These are phyloP conservation scores for Kwoniella sp. DNA, from an alignment of 768 basidiomycete species.

Conservation along the genomic window DNA sequence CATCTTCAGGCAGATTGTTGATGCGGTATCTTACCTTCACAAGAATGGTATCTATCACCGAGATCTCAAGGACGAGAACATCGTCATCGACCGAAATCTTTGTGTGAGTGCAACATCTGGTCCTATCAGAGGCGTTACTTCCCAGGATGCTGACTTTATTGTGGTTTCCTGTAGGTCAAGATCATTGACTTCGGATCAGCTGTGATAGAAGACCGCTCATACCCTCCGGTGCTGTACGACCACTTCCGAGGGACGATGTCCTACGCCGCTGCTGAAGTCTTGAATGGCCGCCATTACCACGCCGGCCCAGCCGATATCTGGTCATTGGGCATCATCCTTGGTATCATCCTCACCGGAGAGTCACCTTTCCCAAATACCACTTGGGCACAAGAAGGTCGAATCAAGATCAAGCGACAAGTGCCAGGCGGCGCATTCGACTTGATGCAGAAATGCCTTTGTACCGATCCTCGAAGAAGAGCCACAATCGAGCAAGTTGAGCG, in stretches of 20 bases:
- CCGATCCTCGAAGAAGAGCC: conserved; percentile 40
- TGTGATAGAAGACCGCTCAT: conserved; percentile 67
- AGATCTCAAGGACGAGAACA: conserved; percentile 60
- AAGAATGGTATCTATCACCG: conserved; percentile 56
- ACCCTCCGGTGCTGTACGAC: conserved; percentile 68
- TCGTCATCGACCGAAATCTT: conserved; percentile 61
- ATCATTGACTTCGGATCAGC: conserved; percentile 95
- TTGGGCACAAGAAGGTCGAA: conserved; percentile 38
- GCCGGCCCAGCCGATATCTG: conserved; percentile 58
- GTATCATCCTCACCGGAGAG: conserved; percentile 58
- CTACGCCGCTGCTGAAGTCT: conserved; percentile 56
- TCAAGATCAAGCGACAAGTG: conserved; percentile 35
- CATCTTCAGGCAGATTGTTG: conserved; percentile 84
- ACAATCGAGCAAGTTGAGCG: conserved; percentile 43
- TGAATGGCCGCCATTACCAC: conserved; percentile 54
- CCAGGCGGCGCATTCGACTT: conserved; percentile 39
- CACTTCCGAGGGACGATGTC: conserved; percentile 62
- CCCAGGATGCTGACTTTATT: too few relatives aligned
- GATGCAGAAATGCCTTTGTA: conserved; percentile 46
- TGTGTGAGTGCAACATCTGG: conserved; percentile 55
- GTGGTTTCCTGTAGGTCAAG: conserved; percentile 66
- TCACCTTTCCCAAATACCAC: conserved; percentile 53
- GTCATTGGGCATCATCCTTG: conserved; percentile 58
- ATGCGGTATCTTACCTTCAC: conserved; percentile 75
- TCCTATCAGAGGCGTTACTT: too few relatives aligned